These are phyloP conservation scores for Nannochloris sp. DNA, from an alignment of 139 green algal species.

Conservation along the genomic window DNA sequence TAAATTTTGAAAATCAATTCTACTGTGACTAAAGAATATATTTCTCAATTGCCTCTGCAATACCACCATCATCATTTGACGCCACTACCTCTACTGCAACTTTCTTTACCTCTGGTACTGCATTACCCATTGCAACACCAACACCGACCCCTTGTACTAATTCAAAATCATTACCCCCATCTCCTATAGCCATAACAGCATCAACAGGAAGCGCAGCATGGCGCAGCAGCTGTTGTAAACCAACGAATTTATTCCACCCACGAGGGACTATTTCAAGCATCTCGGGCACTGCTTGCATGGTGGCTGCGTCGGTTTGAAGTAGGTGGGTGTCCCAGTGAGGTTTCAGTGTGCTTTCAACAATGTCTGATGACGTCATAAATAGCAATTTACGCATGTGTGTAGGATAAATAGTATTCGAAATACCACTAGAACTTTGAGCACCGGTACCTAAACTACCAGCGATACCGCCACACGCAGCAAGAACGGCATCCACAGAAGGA, in stretches of 20 bases:
- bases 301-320: slow-evolving; percentile 25
- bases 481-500: slow-evolving; percentile 39
- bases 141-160: slow-evolving; percentile 69
- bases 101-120: slow-evolving; percentile 52
- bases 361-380: slow-evolving; percentile 61
- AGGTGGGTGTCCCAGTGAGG: slow-evolving; percentile 47
- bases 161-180: slow-evolving; percentile 76
- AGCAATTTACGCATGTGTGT: slow-evolving; percentile 75
- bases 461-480: no score
- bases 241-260: slow-evolving; percentile 82
- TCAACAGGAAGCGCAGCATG: background rate
- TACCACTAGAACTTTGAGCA: slow-evolving; percentile 13
- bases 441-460: no score
- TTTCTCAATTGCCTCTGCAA: slow-evolving; percentile 85
- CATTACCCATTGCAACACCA: slow-evolving; percentile 95
- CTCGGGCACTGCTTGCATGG: slow-evolving; percentile 75
- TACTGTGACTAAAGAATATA: slow-evolving; percentile 60
- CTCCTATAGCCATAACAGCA: slow-evolving; percentile 80
- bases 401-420: no score
- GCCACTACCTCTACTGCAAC: slow-evolving; percentile 45
- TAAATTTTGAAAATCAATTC: slow-evolving; percentile 8
- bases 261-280: slow-evolving; percentile 92
- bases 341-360: slow-evolving; percentile 36
- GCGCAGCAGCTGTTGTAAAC: slow-evolving; percentile 40
- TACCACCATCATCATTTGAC: slow-evolving; percentile 77